Evolutionary conservation across 768 basidiomycete genomes (phyloP), one percentile per base, ranked within the genome.

Genomic region (Dioszegia crocea): DNA sequence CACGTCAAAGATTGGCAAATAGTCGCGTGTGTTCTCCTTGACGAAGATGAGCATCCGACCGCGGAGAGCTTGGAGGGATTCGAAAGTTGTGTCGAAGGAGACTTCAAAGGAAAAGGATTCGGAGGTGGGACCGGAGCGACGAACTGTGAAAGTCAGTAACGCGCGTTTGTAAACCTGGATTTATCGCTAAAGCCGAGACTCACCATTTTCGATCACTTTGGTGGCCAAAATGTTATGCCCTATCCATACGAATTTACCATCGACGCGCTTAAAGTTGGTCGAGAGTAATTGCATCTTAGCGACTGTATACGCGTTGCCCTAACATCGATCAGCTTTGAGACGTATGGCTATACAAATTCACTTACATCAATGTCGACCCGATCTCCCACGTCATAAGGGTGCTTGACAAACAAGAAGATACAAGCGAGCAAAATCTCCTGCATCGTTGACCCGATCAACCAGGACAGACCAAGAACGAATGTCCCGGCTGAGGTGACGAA

Each of bases 381-480:
- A 77, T 78, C 76, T 53, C 76, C 75, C 2, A 76, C 74, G 47
- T 77, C 73, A 51, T 66, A 77, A 3, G 73, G 74, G 52, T 77
- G 76, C 56, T 89, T 89, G 75, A 91, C 82, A 78, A 93, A 92
- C 27, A 96, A 80, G 82, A 96, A 93, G 70, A 93, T 91, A 74
- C 91, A 89, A 58, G 86, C 86, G 4, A 84, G 84, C 56, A 93
- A 80, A 44, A 92, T 84, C 75, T 91, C 89, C 62, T 88, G 84
- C 60, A 88, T 80, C 54, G 85, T 88, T 17, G 76, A 73, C 38
- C 91, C 91, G 65, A 93, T 89, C 56, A 91, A 83, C 89, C 89
- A 91, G 62, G 87, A 88, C 43, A 91, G 80, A 67, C 64, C 82
- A 31, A 84, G 80, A 31, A 84, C 71, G 57, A 84, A 79, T 0